Base-by-base conservation (phyloP, 768 basidiomycete species). In the Boletus fagicola region DNA sequence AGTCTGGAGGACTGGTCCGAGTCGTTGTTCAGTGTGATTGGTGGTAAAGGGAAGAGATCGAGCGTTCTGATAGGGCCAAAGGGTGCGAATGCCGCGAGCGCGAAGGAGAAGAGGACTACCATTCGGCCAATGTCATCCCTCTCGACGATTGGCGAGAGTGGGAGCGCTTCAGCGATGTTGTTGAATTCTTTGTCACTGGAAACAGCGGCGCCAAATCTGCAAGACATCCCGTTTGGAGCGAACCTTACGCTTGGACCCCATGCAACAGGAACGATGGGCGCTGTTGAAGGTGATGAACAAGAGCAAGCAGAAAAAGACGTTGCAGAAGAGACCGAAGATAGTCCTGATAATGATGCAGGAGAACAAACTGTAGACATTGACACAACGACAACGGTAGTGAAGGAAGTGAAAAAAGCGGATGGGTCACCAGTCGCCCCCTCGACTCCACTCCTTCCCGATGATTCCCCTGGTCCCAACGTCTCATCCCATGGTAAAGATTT, bases 1-100 rank as follows among this genome's bases (percentile, higher is more conserved):
- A 83, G 79, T 59, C 72, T 85, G 28, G 75, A 77, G 11, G 75
- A 76, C 28, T 86, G 85, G 85, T 76, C 80, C 11, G 77, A 81
- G 62, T 76, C 80, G 7, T 62, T 86, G 36, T 74, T 86, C 33
- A 80, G 74, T n/a, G 82, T 78, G 3, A 78, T 84, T 48, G 81
- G 81, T 26, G 31, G 47, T 16, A 59, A 62, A 16, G 61, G 55
- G 31, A 65, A 62, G 51, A 52, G 60, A 42, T 56, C 58, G n/a
- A 62, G 61, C 28, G 24, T 62, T 42, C 15, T 53, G 33, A 38
- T 53, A 4, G 22, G 45, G 24, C 13, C 40, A 20, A 49, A 54
- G 28, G 42, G 40, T 1, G 55, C 24, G 13, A 35, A 56, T 49
- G n/a, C 15, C 22, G 16, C 51, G 10, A 56, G 31, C 49, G 12